Evolutionary conservation across 176 grass and related monocot species (phyloP).

Genomic region (Guadua angustifolia): DNA sequence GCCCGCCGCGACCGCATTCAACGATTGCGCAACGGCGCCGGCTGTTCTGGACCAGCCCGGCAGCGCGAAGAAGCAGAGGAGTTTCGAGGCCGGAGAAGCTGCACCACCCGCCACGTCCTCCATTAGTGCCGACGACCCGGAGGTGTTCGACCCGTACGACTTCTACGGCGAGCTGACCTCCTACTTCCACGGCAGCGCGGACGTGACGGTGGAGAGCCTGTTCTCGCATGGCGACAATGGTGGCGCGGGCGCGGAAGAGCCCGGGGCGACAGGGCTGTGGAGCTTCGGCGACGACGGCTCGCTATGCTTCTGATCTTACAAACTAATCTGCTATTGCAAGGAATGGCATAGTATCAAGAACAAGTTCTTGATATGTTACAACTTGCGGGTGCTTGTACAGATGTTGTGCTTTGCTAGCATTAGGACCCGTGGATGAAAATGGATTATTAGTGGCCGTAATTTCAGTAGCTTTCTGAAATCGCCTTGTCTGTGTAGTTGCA

Average conservation of each 20-base stretch:
- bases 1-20: background rate
- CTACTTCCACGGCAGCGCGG: constrained; percentile 1
- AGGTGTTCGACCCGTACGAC: constrained; percentile 33
- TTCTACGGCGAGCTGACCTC: background rate
- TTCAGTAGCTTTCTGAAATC: too few relatives aligned
- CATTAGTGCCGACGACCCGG: background rate
- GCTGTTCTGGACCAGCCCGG: background rate
- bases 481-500: too few relatives aligned
- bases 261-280: background rate
- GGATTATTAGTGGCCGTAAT: too few relatives aligned
- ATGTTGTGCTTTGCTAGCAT: too few relatives aligned
- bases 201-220: constrained; percentile 10
- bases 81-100: background rate
- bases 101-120: background rate
- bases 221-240: background rate
- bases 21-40: background rate
- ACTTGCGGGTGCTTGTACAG: too few relatives aligned
- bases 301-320: background rate
- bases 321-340: too few relatives aligned
- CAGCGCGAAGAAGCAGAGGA: background rate
- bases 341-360: too few relatives aligned
- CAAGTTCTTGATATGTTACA: too few relatives aligned
- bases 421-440: too few relatives aligned
- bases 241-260: background rate
- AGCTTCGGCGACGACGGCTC: constrained; percentile 21